These are phyloP conservation scores for Trypanosoma brucei DNA, from an alignment of 208 protist species.

Conservation along the genomic window DNA sequence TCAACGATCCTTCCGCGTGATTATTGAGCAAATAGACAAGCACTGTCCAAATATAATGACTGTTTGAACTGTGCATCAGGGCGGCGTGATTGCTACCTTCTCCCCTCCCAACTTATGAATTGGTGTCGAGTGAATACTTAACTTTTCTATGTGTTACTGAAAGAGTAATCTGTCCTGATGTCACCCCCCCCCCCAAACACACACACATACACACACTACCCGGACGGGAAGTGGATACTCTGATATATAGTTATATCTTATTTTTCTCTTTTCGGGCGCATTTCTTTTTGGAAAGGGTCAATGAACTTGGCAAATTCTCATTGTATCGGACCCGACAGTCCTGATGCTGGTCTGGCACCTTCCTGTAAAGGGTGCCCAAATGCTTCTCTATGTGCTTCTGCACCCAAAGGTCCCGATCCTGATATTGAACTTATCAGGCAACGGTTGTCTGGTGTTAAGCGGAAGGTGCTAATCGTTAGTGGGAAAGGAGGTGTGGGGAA, in stretches of 20 bases:
- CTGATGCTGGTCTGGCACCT: constrained; percentile 91
- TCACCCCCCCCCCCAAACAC: too few species aligned
- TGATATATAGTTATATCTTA: too few species aligned
- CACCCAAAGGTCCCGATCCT: constrained; percentile 90
- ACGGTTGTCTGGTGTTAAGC: constrained; percentile 66
- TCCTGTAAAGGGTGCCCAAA: constrained; percentile 98
- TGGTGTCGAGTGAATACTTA: too few species aligned
- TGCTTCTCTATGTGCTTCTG: constrained; percentile 92
- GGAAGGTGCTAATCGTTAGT: constrained; percentile 88
- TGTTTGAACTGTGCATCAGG: constrained; percentile 13
- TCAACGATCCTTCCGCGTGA: constrained; percentile 57
- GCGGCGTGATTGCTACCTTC: too few species aligned
- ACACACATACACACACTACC: too few species aligned
- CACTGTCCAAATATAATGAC: constrained; percentile 50
- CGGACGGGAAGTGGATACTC: too few species aligned
- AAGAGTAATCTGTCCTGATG: too few species aligned
- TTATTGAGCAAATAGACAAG: constrained; percentile 74
- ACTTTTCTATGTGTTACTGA: too few species aligned
- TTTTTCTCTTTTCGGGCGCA: too few species aligned
- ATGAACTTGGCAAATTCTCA: constrained; percentile 40
- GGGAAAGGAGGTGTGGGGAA: constrained; percentile 95
- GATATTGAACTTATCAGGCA: constrained; percentile 84
- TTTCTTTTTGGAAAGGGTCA: background rate
- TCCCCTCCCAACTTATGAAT: too few species aligned
- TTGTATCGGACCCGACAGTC: constrained; percentile 94